A percentile compares a stretch with the other conserved stretches of the same genome.
These are phyloP conservation scores for Dendrobium huoshanense DNA, from an alignment of 106 monocot species.

Conservation along the genomic window DNA sequence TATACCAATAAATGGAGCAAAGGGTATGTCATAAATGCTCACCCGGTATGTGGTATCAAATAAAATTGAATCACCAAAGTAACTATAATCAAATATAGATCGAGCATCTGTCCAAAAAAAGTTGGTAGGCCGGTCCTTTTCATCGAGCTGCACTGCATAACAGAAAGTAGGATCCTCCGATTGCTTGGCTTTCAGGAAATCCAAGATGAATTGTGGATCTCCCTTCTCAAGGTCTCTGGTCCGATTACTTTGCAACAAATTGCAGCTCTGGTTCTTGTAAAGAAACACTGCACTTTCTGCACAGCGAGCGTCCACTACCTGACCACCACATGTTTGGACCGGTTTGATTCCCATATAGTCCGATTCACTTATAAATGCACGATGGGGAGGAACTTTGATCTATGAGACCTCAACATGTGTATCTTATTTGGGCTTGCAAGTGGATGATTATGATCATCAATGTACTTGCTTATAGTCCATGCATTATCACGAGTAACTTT, in stretches of 20 bases:
- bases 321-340: constrained; percentile 3
- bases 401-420: constrained; percentile 57
- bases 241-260: constrained; percentile 27
- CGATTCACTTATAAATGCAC: constrained; percentile 22
- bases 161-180: constrained; percentile 58
- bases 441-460: constrained; percentile 62
- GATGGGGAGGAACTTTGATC: constrained; percentile 26
- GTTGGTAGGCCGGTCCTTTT: constrained; percentile 44
- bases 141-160: constrained; percentile 63
- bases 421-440: constrained; percentile 33
- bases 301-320: not conserved
- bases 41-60: constrained; percentile 51
- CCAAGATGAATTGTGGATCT: constrained; percentile 48
- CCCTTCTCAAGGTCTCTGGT: constrained; percentile 46
- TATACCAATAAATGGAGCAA: constrained; percentile 59
- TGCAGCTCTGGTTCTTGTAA: constrained; percentile 26
- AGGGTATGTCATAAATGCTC: constrained; percentile 35
- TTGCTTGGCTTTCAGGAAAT: constrained; percentile 57
- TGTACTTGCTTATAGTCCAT: constrained; percentile 38
- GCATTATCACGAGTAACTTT: constrained; percentile 36
- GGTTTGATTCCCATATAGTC: constrained; percentile 32
- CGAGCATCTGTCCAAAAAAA: constrained; percentile 66
- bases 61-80: constrained; percentile 56
- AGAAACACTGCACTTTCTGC: constrained; percentile 14
- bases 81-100: constrained; percentile 44